Conservation (phyloP, 2,329 filamentous ascomycete species). For the Penicillium sp. region DNA sequence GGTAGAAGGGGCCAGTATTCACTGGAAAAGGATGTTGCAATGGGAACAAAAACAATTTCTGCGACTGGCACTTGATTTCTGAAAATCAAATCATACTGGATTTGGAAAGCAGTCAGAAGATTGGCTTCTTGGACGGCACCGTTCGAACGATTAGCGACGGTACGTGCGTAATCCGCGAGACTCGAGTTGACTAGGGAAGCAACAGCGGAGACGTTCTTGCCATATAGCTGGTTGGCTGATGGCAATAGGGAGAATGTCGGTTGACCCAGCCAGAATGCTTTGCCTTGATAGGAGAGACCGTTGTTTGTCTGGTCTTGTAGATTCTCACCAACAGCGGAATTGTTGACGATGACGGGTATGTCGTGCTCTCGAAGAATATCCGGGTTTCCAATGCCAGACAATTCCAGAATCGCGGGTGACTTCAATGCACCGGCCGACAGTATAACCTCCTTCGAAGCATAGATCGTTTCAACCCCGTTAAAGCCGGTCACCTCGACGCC, state of each 20-base stretch:
- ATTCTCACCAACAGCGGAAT: constrained; percentile 45
- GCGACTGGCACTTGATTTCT: constrained; percentile 21
- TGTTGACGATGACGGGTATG: constrained; percentile 26
- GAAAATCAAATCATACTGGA: constrained; percentile 26
- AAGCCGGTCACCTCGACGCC: constrained; percentile 28
- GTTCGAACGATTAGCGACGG: constrained; percentile 21
- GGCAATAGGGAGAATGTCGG: constrained; percentile 21
- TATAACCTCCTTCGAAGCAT: constrained; percentile 49
- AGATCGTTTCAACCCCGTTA: constrained; percentile 24
- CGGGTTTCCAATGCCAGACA: constrained; percentile 53
- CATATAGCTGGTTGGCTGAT: constrained; percentile 23
- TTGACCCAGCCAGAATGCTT: constrained; percentile 14
- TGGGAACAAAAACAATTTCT: constrained; percentile 22
- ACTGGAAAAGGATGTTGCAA: constrained; percentile 8
- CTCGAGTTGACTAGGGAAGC: constrained; percentile 18
- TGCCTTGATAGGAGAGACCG: constrained; percentile 14
- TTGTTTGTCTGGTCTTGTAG: constrained; percentile 43
- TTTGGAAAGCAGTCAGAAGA: constrained; percentile 21
- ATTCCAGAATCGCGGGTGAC: constrained; percentile 53
- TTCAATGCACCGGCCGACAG: constrained; percentile 54
- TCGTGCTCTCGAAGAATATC: constrained; percentile 24
- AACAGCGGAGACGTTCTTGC: constrained; percentile 13
- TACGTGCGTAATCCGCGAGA: constrained; percentile 22
- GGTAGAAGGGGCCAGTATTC: constrained; percentile 28
- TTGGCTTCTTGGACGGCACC: constrained; percentile 21